Conservation (phyloP, 1,284 basidiomycete genomes). For the Entoloma clypeatum region DNA sequence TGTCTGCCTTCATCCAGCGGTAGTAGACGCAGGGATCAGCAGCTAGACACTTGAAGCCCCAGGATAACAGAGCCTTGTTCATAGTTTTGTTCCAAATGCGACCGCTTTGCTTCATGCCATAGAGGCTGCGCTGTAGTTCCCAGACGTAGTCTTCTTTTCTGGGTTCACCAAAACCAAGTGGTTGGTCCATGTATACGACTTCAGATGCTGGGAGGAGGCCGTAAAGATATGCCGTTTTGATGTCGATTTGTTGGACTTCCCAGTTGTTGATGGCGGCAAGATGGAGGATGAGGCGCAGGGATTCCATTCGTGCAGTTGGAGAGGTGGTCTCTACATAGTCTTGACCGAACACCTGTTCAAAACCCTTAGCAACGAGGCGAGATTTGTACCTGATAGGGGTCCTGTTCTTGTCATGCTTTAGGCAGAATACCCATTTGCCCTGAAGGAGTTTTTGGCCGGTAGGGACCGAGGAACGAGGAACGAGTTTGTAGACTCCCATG, state of each 20-base stretch:
- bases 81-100: conserved; percentile 36
- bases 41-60: conserved; percentile 28
- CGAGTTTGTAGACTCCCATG: conserved; percentile 28
- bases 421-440: conserved; percentile 26
- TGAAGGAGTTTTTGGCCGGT: conserved; percentile 21
- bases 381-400: conserved; percentile 33
- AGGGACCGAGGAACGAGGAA: conserved; percentile 24
- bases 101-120: conserved; percentile 37
- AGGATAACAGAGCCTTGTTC: conserved; percentile 23
- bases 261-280: too few relatives aligned
- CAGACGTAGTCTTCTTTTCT: conserved; percentile 30
- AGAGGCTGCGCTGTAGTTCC: conserved; percentile 30
- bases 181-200: conserved; percentile 37
- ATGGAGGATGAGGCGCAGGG: conserved; percentile 11
- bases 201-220: conserved; percentile 33
- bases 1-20: conserved; percentile 12
- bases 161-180: conserved; percentile 27
- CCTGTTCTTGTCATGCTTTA: conserved; percentile 30
- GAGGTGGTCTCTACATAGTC: conserved; percentile 42
- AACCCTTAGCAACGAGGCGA: conserved; percentile 36
- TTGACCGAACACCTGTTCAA: conserved; percentile 34
- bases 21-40: conserved; percentile 36
- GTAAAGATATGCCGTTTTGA: conserved; percentile 45
- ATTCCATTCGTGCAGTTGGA: conserved; percentile 36
- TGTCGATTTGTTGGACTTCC: conserved; percentile 39